Evolutionary conservation across 768 basidiomycete genomes (phyloP).

Genomic region (Lyophyllum semitale): DNA sequence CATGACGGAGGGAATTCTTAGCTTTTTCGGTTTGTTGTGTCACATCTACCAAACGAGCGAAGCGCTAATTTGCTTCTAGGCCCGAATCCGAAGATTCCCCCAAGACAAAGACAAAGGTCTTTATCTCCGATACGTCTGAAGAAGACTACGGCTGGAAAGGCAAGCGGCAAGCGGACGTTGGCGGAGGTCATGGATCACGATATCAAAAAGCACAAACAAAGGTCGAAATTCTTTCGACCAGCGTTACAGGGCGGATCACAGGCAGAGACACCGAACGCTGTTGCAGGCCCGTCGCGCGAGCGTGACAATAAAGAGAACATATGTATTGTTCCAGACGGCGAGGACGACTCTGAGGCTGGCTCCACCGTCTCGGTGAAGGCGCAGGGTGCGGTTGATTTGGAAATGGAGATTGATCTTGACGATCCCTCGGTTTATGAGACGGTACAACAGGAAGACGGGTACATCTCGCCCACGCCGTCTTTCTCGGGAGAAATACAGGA

Average conservation of each 20-base stretch:
- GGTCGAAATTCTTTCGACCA: constrained; percentile 40
- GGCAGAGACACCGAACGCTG: constrained; percentile 14
- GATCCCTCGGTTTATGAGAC: constrained; percentile 41
- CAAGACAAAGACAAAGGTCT: constrained; percentile 15
- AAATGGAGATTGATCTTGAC: constrained; percentile 41
- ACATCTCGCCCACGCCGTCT: constrained; percentile 70
- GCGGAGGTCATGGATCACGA: constrained; percentile 73
- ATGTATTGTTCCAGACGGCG: constrained; percentile 26
- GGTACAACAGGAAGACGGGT: constrained; percentile 80
- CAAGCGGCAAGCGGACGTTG: constrained; percentile 78
- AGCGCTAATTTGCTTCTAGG: constrained; percentile 26
- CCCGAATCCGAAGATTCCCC: constrained; percentile 43
- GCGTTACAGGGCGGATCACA: neutral
- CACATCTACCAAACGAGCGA: neutral
- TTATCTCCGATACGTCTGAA: constrained; percentile 18
- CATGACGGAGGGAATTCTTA: constrained; percentile 45
- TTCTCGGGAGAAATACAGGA: constrained; percentile 60
- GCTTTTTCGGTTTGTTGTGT: constrained; percentile 61
- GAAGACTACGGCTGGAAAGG: constrained; percentile 45
- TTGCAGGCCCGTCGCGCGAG: constrained; percentile 36
- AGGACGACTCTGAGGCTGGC: constrained; percentile 25
- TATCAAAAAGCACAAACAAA: constrained; percentile 46
- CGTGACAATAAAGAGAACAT: constrained; percentile 47
- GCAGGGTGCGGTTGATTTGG: constrained; percentile 36
- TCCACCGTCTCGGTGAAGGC: constrained; percentile 37